phyloP scores from a whole-genome alignment of 768 basidiomycete species.

The Crucibulum laeve region DNA sequence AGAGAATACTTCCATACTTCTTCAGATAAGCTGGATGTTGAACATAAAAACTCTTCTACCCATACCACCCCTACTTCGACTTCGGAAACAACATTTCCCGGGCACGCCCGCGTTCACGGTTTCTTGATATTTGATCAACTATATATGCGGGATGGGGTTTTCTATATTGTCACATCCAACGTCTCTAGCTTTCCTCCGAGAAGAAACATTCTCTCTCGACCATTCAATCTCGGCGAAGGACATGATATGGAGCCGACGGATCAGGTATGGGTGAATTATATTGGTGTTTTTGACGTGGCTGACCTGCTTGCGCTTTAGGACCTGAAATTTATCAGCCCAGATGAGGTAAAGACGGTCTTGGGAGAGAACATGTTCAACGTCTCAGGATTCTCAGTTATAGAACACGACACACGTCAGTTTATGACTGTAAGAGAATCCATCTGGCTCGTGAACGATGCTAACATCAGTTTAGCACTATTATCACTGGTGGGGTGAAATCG shows the following conservation, averaged over 20 bases:
- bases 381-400: conserved; percentile 13
- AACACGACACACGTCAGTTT: conserved; percentile 20
- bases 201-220: conserved; percentile 32
- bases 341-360: conserved; percentile 12
- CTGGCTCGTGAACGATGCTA: neutral
- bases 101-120: conserved; percentile 29
- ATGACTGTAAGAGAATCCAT: conserved; percentile 14
- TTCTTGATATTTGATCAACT: conserved; percentile 70
- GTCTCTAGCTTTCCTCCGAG: conserved; percentile 36
- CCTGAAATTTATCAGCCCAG: conserved; percentile 18
- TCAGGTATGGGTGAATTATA: conserved; percentile 12
- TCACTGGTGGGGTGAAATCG: conserved; percentile 23
- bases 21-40: no score
- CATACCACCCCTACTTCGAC: neutral
- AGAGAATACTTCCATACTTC: no score
- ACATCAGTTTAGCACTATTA: conserved; percentile 14
- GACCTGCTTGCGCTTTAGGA: conserved; percentile 14
- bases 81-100: neutral
- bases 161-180: conserved; percentile 50
- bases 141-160: conserved; percentile 67
- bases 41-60: no score
- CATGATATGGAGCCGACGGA: conserved; percentile 19
- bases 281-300: neutral
- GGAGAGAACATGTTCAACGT: conserved; percentile 16
- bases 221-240: conserved; percentile 11